Conservation (phyloP, 352 stramenopile genomes). For the Globisporangium lucens region DNA sequence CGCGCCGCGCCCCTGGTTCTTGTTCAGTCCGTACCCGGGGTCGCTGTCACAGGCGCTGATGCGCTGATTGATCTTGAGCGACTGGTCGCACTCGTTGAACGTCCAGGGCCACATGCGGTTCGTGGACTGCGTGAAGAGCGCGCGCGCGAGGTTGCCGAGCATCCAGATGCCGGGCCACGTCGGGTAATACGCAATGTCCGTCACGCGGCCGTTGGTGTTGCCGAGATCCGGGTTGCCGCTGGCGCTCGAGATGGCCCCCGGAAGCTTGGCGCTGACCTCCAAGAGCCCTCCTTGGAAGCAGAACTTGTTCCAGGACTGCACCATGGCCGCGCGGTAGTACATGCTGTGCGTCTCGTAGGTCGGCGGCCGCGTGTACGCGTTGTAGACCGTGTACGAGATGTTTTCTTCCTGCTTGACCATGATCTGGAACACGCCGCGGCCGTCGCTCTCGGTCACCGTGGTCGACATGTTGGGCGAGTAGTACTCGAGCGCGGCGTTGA, state of each 20-base stretch:
- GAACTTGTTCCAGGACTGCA: conserved; percentile 94
- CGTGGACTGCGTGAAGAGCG: conserved; percentile 92
- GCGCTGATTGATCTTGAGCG: conserved; percentile 70
- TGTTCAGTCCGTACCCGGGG: conserved; percentile 91
- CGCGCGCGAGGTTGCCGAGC: conserved; percentile 93
- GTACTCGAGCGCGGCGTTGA: conserved; percentile 55
- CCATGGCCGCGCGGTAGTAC: conserved; percentile 58
- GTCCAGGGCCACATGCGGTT: conserved; percentile 95
- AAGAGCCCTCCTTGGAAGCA: conserved; percentile 81
- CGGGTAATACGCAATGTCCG: conserved; percentile 44
- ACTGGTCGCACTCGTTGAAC: conserved; percentile 90
- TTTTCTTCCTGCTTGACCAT: conserved; percentile 46
- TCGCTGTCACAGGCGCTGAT: conserved; percentile 88
- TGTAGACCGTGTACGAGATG: conserved; percentile 55
- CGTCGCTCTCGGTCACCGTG: conserved; percentile 40
- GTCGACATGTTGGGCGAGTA: conserved; percentile 58
- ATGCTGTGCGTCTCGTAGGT: conserved; percentile 32
- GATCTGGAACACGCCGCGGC: conserved; percentile 35
- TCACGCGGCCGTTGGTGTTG: conserved; percentile 55
- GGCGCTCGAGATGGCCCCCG: conserved; percentile 57
- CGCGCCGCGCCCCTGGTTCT: conserved; percentile 84
- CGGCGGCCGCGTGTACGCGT: conserved; percentile 53
- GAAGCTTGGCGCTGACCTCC: conserved; percentile 62
- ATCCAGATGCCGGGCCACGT: conserved; percentile 96
- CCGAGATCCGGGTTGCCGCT: conserved; percentile 68